Conservation (phyloP, 2,329 filamentous ascomycete genomes). For the Amauroascus niger region DNA sequence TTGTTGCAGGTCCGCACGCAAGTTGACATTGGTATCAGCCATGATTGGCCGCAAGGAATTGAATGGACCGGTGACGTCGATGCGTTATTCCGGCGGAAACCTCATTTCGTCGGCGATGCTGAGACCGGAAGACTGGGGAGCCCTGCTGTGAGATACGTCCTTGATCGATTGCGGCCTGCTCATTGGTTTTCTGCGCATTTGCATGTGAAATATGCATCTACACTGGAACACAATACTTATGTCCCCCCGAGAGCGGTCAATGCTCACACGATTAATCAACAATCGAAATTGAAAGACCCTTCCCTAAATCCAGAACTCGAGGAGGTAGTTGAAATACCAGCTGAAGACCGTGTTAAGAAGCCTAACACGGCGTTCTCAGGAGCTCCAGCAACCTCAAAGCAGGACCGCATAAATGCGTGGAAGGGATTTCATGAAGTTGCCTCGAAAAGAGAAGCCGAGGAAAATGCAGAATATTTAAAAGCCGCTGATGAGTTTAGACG, state of each 20-base stretch:
- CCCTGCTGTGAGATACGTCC: slow-evolving; percentile 64
- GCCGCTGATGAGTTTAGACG: slow-evolving; percentile 20
- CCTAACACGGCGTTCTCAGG: not conserved
- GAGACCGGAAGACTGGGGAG: slow-evolving; percentile 66
- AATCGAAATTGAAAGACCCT: not conserved
- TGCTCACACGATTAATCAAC: not conserved
- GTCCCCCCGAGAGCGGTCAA: slow-evolving; percentile 2
- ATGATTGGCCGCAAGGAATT: slow-evolving; percentile 85
- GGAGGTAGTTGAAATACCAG: no score
- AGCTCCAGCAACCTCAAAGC: not conserved
- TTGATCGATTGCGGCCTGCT: slow-evolving; percentile 69
- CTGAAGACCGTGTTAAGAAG: not conserved
- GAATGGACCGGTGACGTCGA: slow-evolving; percentile 65
- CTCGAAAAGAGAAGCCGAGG: slow-evolving; percentile 27
- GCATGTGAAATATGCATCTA: slow-evolving; percentile 75
- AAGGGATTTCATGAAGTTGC: slow-evolving; percentile 30
- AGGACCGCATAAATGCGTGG: slow-evolving; percentile 29
- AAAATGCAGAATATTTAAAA: slow-evolving; percentile 24
- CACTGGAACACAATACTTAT: slow-evolving; percentile 9
- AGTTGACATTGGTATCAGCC: slow-evolving; percentile 82
- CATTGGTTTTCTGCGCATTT: slow-evolving; percentile 94
- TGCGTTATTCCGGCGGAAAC: slow-evolving; percentile 62
- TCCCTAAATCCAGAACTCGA: not conserved
- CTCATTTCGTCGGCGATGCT: slow-evolving; percentile 66
- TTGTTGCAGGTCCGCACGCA: slow-evolving; percentile 74